Evolutionary conservation across 345 rosid genomes (phyloP).

Genomic region (Brassica incana): DNA sequence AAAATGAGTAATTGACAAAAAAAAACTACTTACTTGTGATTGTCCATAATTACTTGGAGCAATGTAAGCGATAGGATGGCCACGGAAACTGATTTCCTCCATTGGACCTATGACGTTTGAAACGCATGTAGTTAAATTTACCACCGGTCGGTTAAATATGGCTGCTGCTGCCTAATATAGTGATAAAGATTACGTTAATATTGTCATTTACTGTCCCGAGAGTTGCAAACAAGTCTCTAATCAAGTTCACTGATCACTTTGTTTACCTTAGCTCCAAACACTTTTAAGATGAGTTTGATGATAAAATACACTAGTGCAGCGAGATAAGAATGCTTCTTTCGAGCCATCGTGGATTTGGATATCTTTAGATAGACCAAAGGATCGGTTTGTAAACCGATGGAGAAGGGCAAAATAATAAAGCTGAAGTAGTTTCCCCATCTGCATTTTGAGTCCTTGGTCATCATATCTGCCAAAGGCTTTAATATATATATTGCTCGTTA

Average conservation of each 20-base stretch:
- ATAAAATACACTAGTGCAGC: conserved; percentile 33
- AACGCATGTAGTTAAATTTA: conserved; percentile 49
- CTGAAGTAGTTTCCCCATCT: conserved; percentile 65
- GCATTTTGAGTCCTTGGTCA: conserved; percentile 45
- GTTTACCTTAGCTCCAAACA: conserved; percentile 48
- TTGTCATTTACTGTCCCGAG: too few species aligned
- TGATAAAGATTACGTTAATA: not conserved
- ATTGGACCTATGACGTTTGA: conserved; percentile 62
- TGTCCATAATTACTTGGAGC: conserved; percentile 64
- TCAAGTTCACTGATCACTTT: not conserved
- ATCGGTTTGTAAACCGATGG: conserved; percentile 41
- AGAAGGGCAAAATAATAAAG: conserved; percentile 48
- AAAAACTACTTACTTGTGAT: conserved; percentile 38
- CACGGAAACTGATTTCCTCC: conserved; percentile 60
- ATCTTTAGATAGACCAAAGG: conserved; percentile 48
- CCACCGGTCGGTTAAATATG: conserved; percentile 38
- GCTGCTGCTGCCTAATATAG: conserved; percentile 39
- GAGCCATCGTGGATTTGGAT: conserved; percentile 50
- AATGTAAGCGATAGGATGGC: conserved; percentile 58
- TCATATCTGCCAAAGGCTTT: conserved; percentile 54
- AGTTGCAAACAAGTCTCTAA: not conserved
- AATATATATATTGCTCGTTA: not conserved
- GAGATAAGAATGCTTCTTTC: conserved; percentile 57
- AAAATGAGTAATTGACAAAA: too few species aligned
- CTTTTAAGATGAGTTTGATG: conserved; percentile 19